Percentiles rank a stretch among this genome's conserved stretches.
These are phyloP conservation scores for Lentinus polychrous DNA, from an alignment of 1,284 basidiomycete species.

Conservation along the genomic window DNA sequence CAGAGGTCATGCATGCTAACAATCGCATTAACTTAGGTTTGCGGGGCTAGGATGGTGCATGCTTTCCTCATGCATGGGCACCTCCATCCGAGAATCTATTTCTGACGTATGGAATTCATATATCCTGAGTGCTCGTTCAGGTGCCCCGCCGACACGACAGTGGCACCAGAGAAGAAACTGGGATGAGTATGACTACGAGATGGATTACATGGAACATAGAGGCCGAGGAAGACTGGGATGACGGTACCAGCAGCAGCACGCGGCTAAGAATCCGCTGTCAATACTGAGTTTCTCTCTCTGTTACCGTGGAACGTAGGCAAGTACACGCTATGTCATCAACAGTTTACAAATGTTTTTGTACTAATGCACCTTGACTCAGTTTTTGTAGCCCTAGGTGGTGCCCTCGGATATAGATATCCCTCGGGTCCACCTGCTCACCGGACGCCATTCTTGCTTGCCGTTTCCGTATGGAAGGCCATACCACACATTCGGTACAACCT, in stretches of 20 bases:
- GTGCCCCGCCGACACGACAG: constrained; percentile 17
- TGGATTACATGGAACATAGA: constrained; percentile 54
- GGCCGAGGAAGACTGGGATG: not conserved
- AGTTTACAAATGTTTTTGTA: not conserved
- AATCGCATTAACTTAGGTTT: not conserved
- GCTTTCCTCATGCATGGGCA: constrained; percentile 58
- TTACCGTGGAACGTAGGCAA: too few species aligned
- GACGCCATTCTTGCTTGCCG: too few species aligned
- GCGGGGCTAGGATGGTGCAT: constrained; percentile 53
- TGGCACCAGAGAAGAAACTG: constrained; percentile 27
- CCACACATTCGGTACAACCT: too few species aligned
- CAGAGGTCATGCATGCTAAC: not conserved
- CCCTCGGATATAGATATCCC: too few species aligned
- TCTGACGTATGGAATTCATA: constrained; percentile 38
- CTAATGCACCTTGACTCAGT: not conserved
- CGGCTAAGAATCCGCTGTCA: too few species aligned
- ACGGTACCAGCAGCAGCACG: too few species aligned
- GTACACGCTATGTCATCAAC: too few species aligned
- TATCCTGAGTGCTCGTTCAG: constrained; percentile 25
- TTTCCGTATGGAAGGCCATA: too few species aligned
- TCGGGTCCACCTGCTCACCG: too few species aligned
- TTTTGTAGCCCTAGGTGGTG: too few species aligned
- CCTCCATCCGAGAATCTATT: constrained; percentile 35
- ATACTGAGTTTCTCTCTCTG: too few species aligned
- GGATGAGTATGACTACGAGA: constrained; percentile 48